Base-by-base conservation (phyloP, 2,329 filamentous ascomycete species). In the Furcasterigmium furcatum region DNA sequence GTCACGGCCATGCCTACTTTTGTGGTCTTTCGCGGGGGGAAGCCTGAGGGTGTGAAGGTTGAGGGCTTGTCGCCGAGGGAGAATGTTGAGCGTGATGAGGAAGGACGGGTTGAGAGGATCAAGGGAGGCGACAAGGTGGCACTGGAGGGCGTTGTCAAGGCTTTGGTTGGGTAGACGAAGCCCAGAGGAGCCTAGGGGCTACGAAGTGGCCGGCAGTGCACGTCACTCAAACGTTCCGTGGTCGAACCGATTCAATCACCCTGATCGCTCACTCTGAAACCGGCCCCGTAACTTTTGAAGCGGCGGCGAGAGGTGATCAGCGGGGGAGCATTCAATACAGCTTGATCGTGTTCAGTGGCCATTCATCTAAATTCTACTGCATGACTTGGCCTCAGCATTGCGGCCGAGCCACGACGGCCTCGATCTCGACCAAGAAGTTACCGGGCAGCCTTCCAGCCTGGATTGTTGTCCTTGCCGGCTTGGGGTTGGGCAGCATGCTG, bases 1-100 rank as follows among this genome's bases (percentile, higher is more conserved):
- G 67, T 83, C 58, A 66, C 70, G 22, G 72, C 75, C 55, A 77
- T 84, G 68, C 80, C 80, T 9, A 79, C 79, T 22, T 82, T 84
- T 58, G 64, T 78, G 56, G 75, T 82, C 66, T 81, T 84, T 62
- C 71, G 76, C 62, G 65, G 78, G 36, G 77, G 77, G 42, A 65
- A 57, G 53, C 58, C 58, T 7, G 52, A 50, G 40, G 54, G 53
- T 4, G 51, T 63, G 4, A 46, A 50, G 18, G 56, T 52, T 13
- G 50, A 62, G 14, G 51, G 57, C 0, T 9, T 61, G 6, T 24
- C 46, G 13, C 46, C 41, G 7, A 43, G 52, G 5, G 47, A 45
- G 24, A 57, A 60, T 19, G 55, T 63, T 2, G 50, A 38, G 19
- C 35, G 57, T 3, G 56, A 50, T 3, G 43, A 45, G 6, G 56